These are phyloP conservation scores for Cyberlindnera mycetangii DNA, from an alignment of 805 yeast species.

Conservation along the genomic window DNA sequence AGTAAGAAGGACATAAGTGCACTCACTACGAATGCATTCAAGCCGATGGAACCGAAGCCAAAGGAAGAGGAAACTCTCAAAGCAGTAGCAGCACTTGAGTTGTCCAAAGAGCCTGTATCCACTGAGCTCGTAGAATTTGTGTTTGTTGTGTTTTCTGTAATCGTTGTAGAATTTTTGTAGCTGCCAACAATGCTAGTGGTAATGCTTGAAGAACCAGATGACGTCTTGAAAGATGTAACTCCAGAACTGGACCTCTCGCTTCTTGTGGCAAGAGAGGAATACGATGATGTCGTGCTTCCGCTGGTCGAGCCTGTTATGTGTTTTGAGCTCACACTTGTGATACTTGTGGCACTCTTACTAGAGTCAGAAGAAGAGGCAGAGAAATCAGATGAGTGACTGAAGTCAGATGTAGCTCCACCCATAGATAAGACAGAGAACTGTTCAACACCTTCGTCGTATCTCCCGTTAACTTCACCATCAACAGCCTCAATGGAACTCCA, in stretches of 20 bases:
- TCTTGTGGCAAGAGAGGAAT: constrained; percentile 5
- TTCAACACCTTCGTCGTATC: constrained; percentile 42
- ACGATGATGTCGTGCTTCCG: not conserved
- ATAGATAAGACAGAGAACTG: constrained; percentile 39
- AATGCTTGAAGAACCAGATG: not conserved
- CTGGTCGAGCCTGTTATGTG: constrained; percentile 10
- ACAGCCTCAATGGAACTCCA: constrained; percentile 58
- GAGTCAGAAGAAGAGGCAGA: constrained; percentile 13
- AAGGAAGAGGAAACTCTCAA: constrained; percentile 4
- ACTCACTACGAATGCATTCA: constrained; percentile 8
- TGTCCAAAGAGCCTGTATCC: constrained; percentile 11
- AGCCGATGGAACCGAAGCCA: constrained; percentile 10
- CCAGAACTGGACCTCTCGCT: not conserved
- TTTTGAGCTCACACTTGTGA: constrained; percentile 13
- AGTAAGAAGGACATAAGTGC: constrained; percentile 4
- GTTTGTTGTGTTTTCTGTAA: not conserved
- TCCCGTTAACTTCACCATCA: constrained; percentile 61
- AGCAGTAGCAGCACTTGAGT: constrained; percentile 9
- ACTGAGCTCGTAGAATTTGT: not conserved
- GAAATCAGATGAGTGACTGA: constrained; percentile 15
- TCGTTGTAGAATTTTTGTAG: constrained; percentile 1
- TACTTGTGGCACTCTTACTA: constrained; percentile 6
- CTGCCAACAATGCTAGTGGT: constrained; percentile 1
- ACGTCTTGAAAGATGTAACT: not conserved
- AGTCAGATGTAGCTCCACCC: constrained; percentile 23